Conservation (phyloP, 257 asterid species). For the Solanum sejunctum region DNA sequence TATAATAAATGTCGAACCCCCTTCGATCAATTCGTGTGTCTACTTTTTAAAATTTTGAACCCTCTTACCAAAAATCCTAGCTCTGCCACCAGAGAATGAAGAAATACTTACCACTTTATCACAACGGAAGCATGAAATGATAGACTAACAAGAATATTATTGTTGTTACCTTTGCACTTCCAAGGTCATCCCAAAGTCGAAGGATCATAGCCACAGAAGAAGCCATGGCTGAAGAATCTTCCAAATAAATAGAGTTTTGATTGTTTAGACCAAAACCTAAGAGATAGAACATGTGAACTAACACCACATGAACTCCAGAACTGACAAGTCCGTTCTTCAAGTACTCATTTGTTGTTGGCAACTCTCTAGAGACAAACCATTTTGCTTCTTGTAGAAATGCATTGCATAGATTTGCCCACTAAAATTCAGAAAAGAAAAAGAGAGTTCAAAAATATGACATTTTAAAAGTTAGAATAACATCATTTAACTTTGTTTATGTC, state of each 20-base stretch:
- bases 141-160: not conserved
- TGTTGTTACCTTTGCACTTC: constrained; percentile 20
- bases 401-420: constrained; percentile 43
- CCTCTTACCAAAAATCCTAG: too few species aligned
- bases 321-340: constrained; percentile 31
- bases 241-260: not conserved
- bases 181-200: constrained; percentile 21
- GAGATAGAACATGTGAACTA: constrained; percentile 14
- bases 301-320: constrained; percentile 26
- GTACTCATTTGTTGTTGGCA: constrained; percentile 19
- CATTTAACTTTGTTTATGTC: not conserved
- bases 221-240: constrained; percentile 1
- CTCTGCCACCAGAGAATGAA: too few species aligned
- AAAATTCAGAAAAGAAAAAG: not conserved
- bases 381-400: constrained; percentile 37
- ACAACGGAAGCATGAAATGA: too few species aligned
- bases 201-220: constrained; percentile 19
- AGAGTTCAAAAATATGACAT: too few species aligned
- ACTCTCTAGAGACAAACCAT: constrained; percentile 21
- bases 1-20: too few species aligned
- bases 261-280: constrained; percentile 6
- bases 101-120: too few species aligned
- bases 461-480: not conserved
- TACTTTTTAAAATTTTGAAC: too few species aligned
- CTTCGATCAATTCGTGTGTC: too few species aligned